Conservation (phyloP, 2,329 filamentous ascomycete genomes). For the Byssothecium circinans region DNA sequence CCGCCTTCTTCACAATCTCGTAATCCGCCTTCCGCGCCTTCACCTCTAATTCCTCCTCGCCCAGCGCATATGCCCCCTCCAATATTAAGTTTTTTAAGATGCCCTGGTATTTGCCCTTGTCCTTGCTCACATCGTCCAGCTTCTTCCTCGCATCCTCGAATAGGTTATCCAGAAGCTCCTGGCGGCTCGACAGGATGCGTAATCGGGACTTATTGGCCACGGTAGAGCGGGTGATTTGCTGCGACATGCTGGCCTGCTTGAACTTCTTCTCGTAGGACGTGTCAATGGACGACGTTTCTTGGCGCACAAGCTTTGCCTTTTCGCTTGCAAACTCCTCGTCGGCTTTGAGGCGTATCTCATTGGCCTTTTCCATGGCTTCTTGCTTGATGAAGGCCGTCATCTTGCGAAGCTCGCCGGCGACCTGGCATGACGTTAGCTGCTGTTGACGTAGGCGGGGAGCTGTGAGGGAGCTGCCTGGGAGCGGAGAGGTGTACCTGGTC, state of each 20-base stretch:
- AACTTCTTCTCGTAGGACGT: conserved; percentile 95
- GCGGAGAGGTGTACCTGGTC: conserved; percentile 71
- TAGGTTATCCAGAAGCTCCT: conserved; percentile 87
- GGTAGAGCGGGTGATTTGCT: conserved; percentile 97
- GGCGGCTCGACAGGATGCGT: conserved; percentile 80
- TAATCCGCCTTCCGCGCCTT: conserved; percentile 79
- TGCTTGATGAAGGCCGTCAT: conserved; percentile 99
- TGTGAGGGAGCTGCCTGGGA: conserved; percentile 22
- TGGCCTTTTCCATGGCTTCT: conserved; percentile 94
- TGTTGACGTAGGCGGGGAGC: conserved; percentile 25
- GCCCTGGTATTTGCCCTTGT: conserved; percentile 72
- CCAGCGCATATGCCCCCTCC: conserved; percentile 86
- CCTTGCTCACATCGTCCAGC: conserved; percentile 66
- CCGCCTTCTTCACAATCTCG: conserved; percentile 74
- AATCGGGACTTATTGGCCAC: conserved; percentile 95
- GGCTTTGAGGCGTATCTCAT: conserved; percentile 96
- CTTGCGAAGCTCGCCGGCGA: conserved; percentile 97
- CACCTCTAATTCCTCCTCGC: conserved; percentile 75
- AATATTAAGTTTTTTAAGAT: conserved; percentile 80
- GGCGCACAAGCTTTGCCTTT: conserved; percentile 96
- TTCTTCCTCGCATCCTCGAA: conserved; percentile 79
- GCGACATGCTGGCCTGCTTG: conserved; percentile 97
- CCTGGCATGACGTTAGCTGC: conserved; percentile 58
- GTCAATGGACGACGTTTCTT: conserved; percentile 93
- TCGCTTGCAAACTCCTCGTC: conserved; percentile 99